Evolutionary conservation across 495 filamentous ascomycete species (phyloP).

Genomic region (Penicillium silybi): DNA sequence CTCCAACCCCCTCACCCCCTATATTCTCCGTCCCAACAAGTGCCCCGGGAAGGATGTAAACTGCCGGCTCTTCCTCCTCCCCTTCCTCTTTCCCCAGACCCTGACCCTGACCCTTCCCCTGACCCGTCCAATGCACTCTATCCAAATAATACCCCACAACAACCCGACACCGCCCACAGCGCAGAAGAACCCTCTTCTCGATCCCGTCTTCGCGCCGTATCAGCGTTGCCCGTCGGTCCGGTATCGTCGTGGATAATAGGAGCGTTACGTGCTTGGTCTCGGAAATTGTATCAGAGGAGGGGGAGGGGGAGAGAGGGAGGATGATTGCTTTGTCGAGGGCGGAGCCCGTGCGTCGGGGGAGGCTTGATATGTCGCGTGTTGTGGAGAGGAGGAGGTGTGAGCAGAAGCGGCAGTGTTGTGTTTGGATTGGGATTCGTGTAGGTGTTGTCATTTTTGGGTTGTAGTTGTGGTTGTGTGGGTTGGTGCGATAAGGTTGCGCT

Average conservation of each 20-base stretch:
- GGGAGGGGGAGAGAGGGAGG: conserved; percentile 15
- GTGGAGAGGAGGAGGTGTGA: conserved; percentile 65
- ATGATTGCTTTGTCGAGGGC: conserved; percentile 27
- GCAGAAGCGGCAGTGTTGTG: conserved; percentile 73
- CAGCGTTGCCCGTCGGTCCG: conserved; percentile 50
- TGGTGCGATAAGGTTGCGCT: no score
- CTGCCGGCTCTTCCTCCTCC: conserved; percentile 34
- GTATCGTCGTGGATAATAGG: conserved; percentile 43
- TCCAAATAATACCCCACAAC: conserved; percentile 59
- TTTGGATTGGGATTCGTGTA: conserved; percentile 45
- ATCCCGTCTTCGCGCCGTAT: conserved; percentile 65
- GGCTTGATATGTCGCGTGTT: conserved; percentile 49
- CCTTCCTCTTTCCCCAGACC: conserved; percentile 10
- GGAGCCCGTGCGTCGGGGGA: conserved; percentile 48
- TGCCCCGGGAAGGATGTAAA: conserved; percentile 60
- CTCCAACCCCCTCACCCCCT: conserved; percentile 24
- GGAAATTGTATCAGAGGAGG: not conserved
- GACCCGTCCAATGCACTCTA: conserved; percentile 29
- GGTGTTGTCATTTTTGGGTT: conserved; percentile 8
- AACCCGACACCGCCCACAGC: conserved; percentile 62
- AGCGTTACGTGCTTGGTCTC: conserved; percentile 39
- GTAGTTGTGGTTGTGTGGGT: no score
- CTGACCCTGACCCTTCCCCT: not conserved
- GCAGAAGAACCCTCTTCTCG: conserved; percentile 59
- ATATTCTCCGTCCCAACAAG: conserved; percentile 48